Percentiles rank a stretch among this genome's conserved stretches.
Conservation (phyloP, 2,329 filamentous ascomycete genomes). For the Ophiosphaerella narmari region DNA sequence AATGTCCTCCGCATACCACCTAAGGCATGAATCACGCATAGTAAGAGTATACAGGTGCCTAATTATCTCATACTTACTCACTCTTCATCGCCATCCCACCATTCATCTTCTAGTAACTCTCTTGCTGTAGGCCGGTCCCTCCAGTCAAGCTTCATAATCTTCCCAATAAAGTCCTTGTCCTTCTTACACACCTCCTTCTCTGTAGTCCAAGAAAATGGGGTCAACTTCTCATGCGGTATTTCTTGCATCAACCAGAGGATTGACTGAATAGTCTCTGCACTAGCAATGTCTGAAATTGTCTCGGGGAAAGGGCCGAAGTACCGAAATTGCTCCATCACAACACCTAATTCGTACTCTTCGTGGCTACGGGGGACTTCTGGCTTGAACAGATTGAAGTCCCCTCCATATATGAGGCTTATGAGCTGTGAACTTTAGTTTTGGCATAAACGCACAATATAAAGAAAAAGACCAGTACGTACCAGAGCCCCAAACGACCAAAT, state of each 20-base stretch:
- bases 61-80: too few species aligned
- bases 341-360: conserved; percentile 25
- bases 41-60: too few species aligned
- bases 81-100: conserved; percentile 13
- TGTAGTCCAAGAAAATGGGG: conserved; percentile 13
- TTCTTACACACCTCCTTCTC: conserved; percentile 14
- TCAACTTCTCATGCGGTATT: conserved; percentile 12
- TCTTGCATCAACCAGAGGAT: conserved; percentile 15
- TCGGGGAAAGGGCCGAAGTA: conserved; percentile 33
- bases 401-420: conserved; percentile 33
- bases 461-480: conserved; percentile 18
- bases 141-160: conserved; percentile 52
- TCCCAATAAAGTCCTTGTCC: conserved; percentile 41
- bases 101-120: conserved; percentile 45
- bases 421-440: conserved; percentile 14
- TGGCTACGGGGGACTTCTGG: conserved; percentile 27
- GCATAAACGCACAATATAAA: too few species aligned
- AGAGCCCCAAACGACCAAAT: conserved; percentile 49
- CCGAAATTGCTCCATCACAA: conserved; percentile 23
- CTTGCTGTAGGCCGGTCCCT: conserved; percentile 48
- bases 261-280: conserved; percentile 11
- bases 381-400: conserved; percentile 30
- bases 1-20: too few species aligned
- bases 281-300: conserved; percentile 24
- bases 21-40: too few species aligned